phyloP scores from a whole-genome alignment of 768 basidiomycete species.

The Auricularia sp. region DNA sequence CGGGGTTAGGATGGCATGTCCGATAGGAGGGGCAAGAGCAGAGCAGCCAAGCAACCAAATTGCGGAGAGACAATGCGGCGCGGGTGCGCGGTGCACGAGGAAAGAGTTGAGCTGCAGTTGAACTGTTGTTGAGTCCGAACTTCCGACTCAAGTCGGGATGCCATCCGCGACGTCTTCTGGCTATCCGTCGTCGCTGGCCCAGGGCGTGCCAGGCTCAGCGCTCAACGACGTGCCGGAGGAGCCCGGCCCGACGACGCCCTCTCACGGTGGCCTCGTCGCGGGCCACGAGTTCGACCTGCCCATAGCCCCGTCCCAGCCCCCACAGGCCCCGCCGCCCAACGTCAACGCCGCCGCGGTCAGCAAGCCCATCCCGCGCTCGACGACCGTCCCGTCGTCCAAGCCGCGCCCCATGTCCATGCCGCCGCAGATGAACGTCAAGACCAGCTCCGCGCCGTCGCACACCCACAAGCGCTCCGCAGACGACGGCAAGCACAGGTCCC shows the following conservation, averaged over 20 bases:
- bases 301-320: slow-evolving; percentile 29
- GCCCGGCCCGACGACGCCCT: slow-evolving; percentile 31
- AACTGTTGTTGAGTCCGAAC: not conserved
- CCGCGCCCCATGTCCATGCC: slow-evolving; percentile 5
- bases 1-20: no score
- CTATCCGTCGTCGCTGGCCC: slow-evolving; percentile 40
- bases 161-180: slow-evolving; percentile 25
- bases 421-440: slow-evolving; percentile 4
- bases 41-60: no score
- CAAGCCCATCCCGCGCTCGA: slow-evolving; percentile 16
- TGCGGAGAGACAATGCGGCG: no score
- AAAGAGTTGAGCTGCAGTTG: no score
- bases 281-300: slow-evolving; percentile 61
- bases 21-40: no score
- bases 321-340: no score
- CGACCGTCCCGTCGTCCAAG: slow-evolving; percentile 11
- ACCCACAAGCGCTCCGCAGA: slow-evolving; percentile 14
- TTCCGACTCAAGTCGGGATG: not conserved
- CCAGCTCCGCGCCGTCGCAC: slow-evolving; percentile 4
- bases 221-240: slow-evolving; percentile 45
- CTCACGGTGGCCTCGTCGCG: slow-evolving; percentile 43
- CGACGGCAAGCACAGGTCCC: slow-evolving; percentile 22
- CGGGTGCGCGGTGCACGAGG: no score
- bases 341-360: slow-evolving; percentile 7
- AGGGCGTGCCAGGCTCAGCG: slow-evolving; percentile 14